A percentile compares a stretch with the other conserved stretches of the same genome.
Conservation (phyloP, 208 protist genomes). For the Leishmania aethiopica region DNA sequence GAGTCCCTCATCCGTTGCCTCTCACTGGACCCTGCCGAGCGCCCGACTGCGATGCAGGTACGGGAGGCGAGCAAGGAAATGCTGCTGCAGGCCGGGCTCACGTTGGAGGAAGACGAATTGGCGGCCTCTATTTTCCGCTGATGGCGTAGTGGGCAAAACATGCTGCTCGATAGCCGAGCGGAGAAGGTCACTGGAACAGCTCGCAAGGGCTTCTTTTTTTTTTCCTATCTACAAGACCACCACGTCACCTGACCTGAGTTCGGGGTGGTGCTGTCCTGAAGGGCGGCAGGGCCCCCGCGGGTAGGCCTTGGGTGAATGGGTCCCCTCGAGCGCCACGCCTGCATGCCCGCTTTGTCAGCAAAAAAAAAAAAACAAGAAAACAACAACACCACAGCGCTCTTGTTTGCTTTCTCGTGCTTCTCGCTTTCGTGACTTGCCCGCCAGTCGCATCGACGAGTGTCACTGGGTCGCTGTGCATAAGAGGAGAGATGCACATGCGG, state of each 20-base stretch:
- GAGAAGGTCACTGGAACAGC: neutral
- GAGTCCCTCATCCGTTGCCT: constrained; percentile 4
- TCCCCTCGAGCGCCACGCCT: neutral
- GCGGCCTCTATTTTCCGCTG: neutral
- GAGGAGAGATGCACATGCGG: neutral
- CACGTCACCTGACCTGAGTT: neutral
- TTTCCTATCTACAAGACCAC: neutral
- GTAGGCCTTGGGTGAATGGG: neutral
- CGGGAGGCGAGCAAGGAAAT: neutral
- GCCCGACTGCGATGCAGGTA: constrained; percentile 10
- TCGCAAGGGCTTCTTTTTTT: neutral
- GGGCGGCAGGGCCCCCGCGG: neutral
- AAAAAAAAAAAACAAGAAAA: no score
- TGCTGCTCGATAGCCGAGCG: neutral
- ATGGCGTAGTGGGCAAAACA: neutral
- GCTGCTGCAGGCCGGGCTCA: constrained; percentile 1
- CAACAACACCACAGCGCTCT: neutral
- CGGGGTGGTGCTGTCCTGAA: neutral
- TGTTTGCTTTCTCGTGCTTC: neutral
- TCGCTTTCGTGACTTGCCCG: neutral
- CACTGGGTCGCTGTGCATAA: neutral
- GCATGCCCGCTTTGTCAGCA: neutral
- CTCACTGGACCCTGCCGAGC: constrained; percentile 1
- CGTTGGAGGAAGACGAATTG: constrained; percentile 9
- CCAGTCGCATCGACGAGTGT: neutral